phyloP scores from a whole-genome alignment of 176 grass and related monocot species.

The Coix lacrymajobi region DNA sequence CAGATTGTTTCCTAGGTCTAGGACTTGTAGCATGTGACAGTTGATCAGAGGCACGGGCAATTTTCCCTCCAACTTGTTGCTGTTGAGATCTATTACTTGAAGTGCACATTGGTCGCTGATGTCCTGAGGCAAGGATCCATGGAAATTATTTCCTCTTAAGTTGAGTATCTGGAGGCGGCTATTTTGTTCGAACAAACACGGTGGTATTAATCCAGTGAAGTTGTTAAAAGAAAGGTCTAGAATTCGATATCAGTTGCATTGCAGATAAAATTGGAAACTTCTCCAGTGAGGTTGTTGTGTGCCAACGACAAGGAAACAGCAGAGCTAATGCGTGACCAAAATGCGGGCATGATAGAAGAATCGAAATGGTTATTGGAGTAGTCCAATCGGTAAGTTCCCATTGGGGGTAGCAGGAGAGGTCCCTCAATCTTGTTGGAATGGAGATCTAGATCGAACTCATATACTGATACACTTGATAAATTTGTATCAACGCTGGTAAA shows the following conservation, averaged over 20 bases:
- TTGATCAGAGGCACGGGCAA: background rate
- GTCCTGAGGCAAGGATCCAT: background rate
- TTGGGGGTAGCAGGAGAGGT: conserved; percentile 39
- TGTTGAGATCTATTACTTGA: background rate
- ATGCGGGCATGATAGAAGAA: conserved; percentile 7
- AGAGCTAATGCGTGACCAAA: conserved; percentile 18
- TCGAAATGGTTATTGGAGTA: conserved; percentile 48
- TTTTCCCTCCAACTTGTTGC: background rate
- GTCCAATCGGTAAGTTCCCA: conserved; percentile 12
- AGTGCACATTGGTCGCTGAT: background rate
- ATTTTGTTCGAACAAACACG: background rate
- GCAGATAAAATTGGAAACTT: background rate
- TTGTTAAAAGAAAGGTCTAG: background rate
- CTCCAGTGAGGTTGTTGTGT: background rate
- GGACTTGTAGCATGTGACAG: background rate
- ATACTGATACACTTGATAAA: background rate
- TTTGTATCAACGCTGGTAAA: conserved; percentile 6
- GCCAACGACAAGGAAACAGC: background rate
- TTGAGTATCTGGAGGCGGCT: background rate
- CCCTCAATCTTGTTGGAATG: conserved; percentile 46
- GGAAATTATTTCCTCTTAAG: background rate
- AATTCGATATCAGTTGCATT: background rate
- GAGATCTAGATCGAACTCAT: conserved; percentile 19
- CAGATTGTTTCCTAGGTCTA: background rate
- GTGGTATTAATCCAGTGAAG: background rate